A percentile compares a stretch with the other conserved stretches of the same genome.
Conservation (phyloP, 129 eudicot genomes). For the Lactuca saligna region DNA sequence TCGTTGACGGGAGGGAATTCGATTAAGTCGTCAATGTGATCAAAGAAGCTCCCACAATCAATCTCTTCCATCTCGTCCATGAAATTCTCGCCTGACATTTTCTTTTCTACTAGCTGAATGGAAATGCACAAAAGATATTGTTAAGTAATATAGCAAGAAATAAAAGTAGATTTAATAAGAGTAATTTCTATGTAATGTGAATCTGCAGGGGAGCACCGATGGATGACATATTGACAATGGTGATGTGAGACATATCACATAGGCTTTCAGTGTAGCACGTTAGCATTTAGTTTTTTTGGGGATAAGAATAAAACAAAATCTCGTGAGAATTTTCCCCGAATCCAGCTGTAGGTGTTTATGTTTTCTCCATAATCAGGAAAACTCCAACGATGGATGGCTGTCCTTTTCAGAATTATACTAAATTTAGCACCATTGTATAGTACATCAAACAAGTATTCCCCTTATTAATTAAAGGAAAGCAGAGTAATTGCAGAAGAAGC, state of each 20-base stretch:
- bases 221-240: constrained; percentile 16
- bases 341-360: constrained; percentile 22
- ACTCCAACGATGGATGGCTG: constrained; percentile 4
- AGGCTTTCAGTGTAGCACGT: constrained; percentile 8
- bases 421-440: constrained; percentile 18
- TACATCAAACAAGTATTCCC: constrained; percentile 1
- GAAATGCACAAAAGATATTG: constrained; percentile 5
- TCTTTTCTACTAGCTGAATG: constrained; percentile 19
- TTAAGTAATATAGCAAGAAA: constrained; percentile 9
- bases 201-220: constrained; percentile 12
- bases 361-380: constrained; percentile 24
- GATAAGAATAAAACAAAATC: constrained; percentile 23
- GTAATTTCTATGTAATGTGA: constrained; percentile 18
- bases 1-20: constrained; percentile 72
- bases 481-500: not conserved
- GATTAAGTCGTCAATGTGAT: constrained; percentile 73
- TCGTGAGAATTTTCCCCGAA: constrained; percentile 1
- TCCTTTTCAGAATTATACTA: constrained; percentile 12
- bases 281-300: constrained; percentile 12
- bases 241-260: not conserved
- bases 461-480: not conserved
- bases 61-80: constrained; percentile 50
- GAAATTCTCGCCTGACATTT: constrained; percentile 48
- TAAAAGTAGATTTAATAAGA: not conserved
- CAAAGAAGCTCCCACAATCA: constrained; percentile 76